Conservation (phyloP, 2,329 filamentous ascomycete species). For the Neoscytalidium dimidiatum region DNA sequence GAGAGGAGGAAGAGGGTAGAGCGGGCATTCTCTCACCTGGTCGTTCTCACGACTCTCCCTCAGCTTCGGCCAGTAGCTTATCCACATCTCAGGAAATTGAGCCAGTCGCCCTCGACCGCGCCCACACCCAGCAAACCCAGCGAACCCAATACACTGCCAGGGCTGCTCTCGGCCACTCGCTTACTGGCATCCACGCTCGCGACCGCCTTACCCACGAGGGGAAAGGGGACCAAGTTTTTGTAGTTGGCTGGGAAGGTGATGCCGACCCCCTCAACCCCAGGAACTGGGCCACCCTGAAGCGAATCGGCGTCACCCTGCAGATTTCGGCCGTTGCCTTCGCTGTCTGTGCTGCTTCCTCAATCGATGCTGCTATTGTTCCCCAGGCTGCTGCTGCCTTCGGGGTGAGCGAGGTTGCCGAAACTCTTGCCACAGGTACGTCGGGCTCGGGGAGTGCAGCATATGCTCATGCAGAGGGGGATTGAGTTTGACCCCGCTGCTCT, state of each 20-base stretch:
- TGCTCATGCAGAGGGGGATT: too few relatives aligned
- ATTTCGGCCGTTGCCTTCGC: constrained; percentile 48
- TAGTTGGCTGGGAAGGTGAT: constrained; percentile 39
- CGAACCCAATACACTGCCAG: constrained; percentile 33
- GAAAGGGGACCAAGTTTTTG: constrained; percentile 40
- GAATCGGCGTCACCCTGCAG: constrained; percentile 36
- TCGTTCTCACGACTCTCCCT: constrained; percentile 9
- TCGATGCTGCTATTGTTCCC: constrained; percentile 51
- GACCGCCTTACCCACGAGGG: constrained; percentile 37
- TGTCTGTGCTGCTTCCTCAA: constrained; percentile 53
- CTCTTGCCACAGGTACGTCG: constrained; percentile 47
- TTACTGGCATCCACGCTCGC: constrained; percentile 41
- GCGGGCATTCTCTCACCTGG: constrained; percentile 19
- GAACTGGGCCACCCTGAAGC: constrained; percentile 34
- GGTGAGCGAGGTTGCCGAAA: constrained; percentile 54
- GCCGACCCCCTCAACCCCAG: constrained; percentile 40
- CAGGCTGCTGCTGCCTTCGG: constrained; percentile 51
- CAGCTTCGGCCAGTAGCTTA: constrained; percentile 16
- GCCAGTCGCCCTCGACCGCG: constrained; percentile 23
- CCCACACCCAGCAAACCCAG: constrained; percentile 26
- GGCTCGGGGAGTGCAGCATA: background rate
- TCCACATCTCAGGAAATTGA: constrained; percentile 21
- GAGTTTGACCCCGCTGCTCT: too few relatives aligned
- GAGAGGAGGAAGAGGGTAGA: constrained; percentile 19
- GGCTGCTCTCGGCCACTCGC: constrained; percentile 33